Percentiles rank a stretch among this genome's conserved stretches.
Conservation (phyloP, 176 grass and related monocot genomes). For the Panicum miliaceum region DNA sequence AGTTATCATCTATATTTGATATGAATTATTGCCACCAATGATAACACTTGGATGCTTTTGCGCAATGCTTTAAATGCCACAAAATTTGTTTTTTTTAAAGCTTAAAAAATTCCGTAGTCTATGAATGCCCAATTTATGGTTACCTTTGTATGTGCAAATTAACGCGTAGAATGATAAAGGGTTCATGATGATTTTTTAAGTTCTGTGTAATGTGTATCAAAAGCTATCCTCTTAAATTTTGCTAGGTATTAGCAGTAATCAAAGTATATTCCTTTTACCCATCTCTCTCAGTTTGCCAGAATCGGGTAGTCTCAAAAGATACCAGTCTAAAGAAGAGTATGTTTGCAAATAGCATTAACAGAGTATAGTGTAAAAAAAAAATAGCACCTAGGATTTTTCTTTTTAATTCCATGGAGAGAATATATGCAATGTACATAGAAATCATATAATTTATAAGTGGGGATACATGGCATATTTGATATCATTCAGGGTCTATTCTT, state of each 20-base stretch:
- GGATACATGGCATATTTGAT: background rate
- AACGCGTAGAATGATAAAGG: background rate
- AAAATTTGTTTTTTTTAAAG: background rate
- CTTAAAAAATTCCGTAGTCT: background rate
- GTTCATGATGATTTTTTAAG: background rate
- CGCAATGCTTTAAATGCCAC: conserved; percentile 17
- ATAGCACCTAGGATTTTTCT: background rate
- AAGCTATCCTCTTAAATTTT: background rate
- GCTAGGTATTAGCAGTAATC: background rate
- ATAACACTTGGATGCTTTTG: conserved; percentile 2
- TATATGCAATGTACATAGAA: conserved; percentile 18
- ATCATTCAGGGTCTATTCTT: background rate
- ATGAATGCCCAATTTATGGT: background rate
- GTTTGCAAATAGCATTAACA: background rate
- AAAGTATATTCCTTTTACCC: background rate
- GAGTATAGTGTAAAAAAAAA: background rate
- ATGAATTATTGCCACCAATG: background rate
- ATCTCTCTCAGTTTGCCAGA: background rate
- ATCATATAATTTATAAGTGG: conserved; percentile 22
- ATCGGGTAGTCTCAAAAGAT: background rate
- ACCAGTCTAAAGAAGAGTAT: conserved; percentile 5
- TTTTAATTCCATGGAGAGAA: conserved; percentile 5
- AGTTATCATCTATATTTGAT: conserved; percentile 12
- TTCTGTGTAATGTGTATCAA: conserved; percentile 2
- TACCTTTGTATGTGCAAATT: conserved; percentile 15